phyloP scores from a whole-genome alignment of 1,139 yeast species.

The Yamadazyma kanchanaburiensis region DNA sequence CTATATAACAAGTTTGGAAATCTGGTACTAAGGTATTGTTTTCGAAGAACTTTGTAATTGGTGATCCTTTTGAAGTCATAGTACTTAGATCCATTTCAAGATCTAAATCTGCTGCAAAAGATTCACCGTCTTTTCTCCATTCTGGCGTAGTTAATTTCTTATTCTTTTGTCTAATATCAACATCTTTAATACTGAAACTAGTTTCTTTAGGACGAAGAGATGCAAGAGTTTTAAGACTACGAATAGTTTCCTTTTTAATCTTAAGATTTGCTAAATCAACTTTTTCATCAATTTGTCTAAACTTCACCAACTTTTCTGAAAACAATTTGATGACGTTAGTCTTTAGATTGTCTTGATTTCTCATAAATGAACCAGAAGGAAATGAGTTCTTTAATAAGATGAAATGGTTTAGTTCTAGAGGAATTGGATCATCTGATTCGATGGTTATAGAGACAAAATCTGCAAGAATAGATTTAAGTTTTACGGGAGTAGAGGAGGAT shows the following conservation, averaged over 20 bases:
- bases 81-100: too few species aligned
- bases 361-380: constrained; percentile 8
- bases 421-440: constrained; percentile 27
- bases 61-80: too few species aligned
- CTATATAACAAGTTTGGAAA: constrained; percentile 34
- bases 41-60: too few species aligned
- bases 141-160: too few species aligned
- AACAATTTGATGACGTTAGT: constrained; percentile 22
- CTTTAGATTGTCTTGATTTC: constrained; percentile 24
- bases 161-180: too few species aligned
- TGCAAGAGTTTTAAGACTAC: constrained; percentile 30
- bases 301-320: constrained; percentile 16
- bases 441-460: constrained; percentile 33
- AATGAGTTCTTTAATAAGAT: constrained; percentile 26
- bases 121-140: too few species aligned
- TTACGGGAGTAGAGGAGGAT: constrained; percentile 4
- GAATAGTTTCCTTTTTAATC: constrained; percentile 26
- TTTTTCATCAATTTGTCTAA: constrained; percentile 17
- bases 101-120: too few species aligned
- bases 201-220: too few species aligned
- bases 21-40: constrained; percentile 31
- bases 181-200: too few species aligned
- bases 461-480: constrained; percentile 23
- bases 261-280: constrained; percentile 25
- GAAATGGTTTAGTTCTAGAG: constrained; percentile 40